Base-by-base conservation (phyloP, 2,329 filamentous ascomycete genomes). In the Penicillium sp. region DNA sequence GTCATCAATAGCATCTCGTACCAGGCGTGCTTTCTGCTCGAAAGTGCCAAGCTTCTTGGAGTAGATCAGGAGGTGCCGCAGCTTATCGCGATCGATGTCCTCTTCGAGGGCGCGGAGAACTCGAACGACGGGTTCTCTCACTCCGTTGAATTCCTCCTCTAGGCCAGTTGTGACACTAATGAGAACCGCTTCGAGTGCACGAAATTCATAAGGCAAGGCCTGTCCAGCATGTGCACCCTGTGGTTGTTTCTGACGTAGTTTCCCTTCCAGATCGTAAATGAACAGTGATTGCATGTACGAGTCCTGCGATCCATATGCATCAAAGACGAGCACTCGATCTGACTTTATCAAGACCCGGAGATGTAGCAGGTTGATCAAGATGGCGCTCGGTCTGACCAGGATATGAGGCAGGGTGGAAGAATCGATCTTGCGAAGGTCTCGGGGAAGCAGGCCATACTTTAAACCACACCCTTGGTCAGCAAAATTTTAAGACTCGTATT, bases 1-100 rank as follows among this genome's bases (percentile, higher is more conserved):
- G 67, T 98, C 93, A 56, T 96, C 91, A 50, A 98, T 91, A 23
- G 93, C 90, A 66, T 97, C 92, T 52, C 93, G 82, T 40, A 98
- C 92, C 27, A 98, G 77, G 64, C 92, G 88, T 13, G 90, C 92
- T 69, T 95, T 97, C 71, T 97, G 93, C 73, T 97, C 93, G 69
- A 98, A 98, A 2, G 91, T 95, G 67, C 89, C 93, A 44, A 98
- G 80, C 62, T 92, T 89, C 75, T 98, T 98, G 23, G 89, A 95
- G 67, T 95, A 86, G 50, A 97, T 91, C 49, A 98, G 83, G 40
- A 98, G 79, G 59, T 95, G 82, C 6, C 93, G 82, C 42, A 98
- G 78, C 75, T 95, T 95, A 69, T 97, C 89, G 38, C 93, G 80
- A 67, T 97, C 92, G 52, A 98, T 96, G 59, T 97, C 93, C 64